A percentile compares a stretch with the other conserved stretches of the same genome.
These are phyloP conservation scores for Nigrograna mackinnonii DNA, from an alignment of 2,329 filamentous ascomycete species.

Conservation along the genomic window DNA sequence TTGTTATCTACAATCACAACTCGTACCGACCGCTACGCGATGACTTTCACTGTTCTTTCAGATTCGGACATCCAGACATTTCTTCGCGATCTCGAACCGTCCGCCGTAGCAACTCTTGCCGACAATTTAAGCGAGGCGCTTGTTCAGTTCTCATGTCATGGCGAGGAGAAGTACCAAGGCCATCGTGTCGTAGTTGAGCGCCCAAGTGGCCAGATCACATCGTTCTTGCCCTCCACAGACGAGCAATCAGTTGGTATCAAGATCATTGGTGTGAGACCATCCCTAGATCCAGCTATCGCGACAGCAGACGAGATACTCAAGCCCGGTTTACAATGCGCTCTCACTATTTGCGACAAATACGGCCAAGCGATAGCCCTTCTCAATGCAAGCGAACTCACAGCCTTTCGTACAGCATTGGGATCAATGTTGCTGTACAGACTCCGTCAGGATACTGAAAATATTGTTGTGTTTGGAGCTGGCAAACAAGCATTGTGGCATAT, in stretches of 20 bases:
- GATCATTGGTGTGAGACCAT: background rate
- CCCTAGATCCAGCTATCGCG: background rate
- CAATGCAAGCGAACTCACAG: constrained; percentile 74
- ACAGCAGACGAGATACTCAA: constrained; percentile 64
- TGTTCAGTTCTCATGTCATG: constrained; percentile 25
- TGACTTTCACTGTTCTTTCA: constrained; percentile 17
- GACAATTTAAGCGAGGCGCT: constrained; percentile 22
- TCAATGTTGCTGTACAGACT: constrained; percentile 61
- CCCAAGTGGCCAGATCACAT: constrained; percentile 55
- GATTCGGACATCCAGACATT: constrained; percentile 33
- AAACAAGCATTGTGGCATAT: constrained; percentile 56
- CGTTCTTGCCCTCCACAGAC: constrained; percentile 76
- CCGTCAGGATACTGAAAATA: constrained; percentile 22
- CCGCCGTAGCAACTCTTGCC: background rate
- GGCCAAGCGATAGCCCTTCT: constrained; percentile 70
- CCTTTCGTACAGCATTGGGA: constrained; percentile 77
- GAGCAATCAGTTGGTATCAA: constrained; percentile 61
- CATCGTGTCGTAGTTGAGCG: constrained; percentile 46
- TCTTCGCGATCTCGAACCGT: constrained; percentile 31
- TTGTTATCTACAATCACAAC: no score
- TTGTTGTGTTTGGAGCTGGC: constrained; percentile 54
- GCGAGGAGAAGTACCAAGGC: constrained; percentile 44
- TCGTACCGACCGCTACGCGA: no score
- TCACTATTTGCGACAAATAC: constrained; percentile 57
- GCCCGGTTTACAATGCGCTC: constrained; percentile 59